These are phyloP conservation scores for Xylaria hypoxylon DNA, from an alignment of 2,329 filamentous ascomycete genomes.

Conservation along the genomic window DNA sequence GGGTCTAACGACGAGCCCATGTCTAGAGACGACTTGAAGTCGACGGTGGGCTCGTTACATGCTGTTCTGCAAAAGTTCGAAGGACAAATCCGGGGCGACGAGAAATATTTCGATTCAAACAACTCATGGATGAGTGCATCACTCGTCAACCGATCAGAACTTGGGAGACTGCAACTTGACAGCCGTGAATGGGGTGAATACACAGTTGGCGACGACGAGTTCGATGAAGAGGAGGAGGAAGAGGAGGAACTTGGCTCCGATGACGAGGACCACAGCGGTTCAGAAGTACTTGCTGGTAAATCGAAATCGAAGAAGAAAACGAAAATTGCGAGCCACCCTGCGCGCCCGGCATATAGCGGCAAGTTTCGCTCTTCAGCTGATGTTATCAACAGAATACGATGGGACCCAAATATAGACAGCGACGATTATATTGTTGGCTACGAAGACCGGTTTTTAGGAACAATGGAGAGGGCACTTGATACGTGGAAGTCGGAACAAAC, in stretches of 20 bases:
- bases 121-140: conserved; percentile 62
- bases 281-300: conserved; percentile 40
- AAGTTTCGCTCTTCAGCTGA: conserved; percentile 69
- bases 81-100: conserved; percentile 58
- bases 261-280: conserved; percentile 50
- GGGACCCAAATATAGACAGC: conserved; percentile 66
- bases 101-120: conserved; percentile 61
- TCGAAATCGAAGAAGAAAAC: conserved; percentile 42
- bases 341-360: conserved; percentile 52
- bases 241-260: conserved; percentile 51
- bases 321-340: conserved; percentile 27
- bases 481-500: conserved; percentile 72
- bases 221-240: conserved; percentile 55
- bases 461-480: conserved; percentile 64
- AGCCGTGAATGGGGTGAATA: conserved; percentile 63
- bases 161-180: conserved; percentile 61
- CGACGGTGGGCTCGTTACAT: conserved; percentile 58
- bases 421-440: conserved; percentile 69
- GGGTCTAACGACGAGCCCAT: conserved; percentile 40
- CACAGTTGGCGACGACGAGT: conserved; percentile 53
- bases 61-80: conserved; percentile 62
- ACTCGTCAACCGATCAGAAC: conserved; percentile 54
- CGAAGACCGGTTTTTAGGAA: conserved; percentile 69
- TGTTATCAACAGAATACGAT: conserved; percentile 69
- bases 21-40: conserved; percentile 56